phyloP scores from a whole-genome alignment of 2,329 filamentous ascomycete species.

The Pseudogymnoascus sp. region DNA sequence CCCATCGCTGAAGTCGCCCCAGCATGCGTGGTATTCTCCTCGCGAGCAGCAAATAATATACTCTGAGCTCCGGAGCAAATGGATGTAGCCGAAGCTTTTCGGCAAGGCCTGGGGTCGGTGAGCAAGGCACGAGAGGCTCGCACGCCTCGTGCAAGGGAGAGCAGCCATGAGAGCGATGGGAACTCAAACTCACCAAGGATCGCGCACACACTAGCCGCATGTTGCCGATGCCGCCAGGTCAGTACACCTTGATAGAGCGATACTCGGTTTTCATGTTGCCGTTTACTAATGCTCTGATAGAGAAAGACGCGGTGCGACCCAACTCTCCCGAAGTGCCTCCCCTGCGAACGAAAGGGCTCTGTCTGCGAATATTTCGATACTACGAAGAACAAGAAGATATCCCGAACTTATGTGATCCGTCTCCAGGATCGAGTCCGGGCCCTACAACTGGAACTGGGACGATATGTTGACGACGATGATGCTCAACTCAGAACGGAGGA shows the following conservation, averaged over 20 bases:
- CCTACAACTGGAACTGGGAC: slow-evolving; percentile 72
- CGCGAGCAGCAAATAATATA: background rate
- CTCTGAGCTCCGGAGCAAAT: slow-evolving; percentile 33
- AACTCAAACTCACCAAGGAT: slow-evolving; percentile 52
- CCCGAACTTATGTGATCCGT: slow-evolving; percentile 84
- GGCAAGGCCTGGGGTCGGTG: slow-evolving; percentile 44
- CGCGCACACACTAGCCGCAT: slow-evolving; percentile 73
- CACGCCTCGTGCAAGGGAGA: slow-evolving; percentile 23
- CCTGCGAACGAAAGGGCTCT: slow-evolving; percentile 86
- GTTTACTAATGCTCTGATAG: slow-evolving; percentile 38
- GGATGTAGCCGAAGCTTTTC: slow-evolving; percentile 54
- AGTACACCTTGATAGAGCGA: slow-evolving; percentile 23
- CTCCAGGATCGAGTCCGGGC: slow-evolving; percentile 79
- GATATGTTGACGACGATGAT: slow-evolving; percentile 70
- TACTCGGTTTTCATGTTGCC: background rate
- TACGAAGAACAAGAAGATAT: slow-evolving; percentile 75
- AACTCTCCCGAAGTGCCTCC: slow-evolving; percentile 79
- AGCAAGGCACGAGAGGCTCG: slow-evolving; percentile 26
- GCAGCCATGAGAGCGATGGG: slow-evolving; percentile 40
- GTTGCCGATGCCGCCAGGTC: slow-evolving; percentile 73
- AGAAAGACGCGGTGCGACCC: slow-evolving; percentile 96
- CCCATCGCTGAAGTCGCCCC: background rate
- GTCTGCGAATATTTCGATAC: slow-evolving; percentile 95
- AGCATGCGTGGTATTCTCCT: background rate
- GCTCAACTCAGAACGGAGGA: slow-evolving; percentile 68